phyloP scores from a whole-genome alignment of 2,329 filamentous ascomycete species.

The Ceratocystis colombiana region DNA sequence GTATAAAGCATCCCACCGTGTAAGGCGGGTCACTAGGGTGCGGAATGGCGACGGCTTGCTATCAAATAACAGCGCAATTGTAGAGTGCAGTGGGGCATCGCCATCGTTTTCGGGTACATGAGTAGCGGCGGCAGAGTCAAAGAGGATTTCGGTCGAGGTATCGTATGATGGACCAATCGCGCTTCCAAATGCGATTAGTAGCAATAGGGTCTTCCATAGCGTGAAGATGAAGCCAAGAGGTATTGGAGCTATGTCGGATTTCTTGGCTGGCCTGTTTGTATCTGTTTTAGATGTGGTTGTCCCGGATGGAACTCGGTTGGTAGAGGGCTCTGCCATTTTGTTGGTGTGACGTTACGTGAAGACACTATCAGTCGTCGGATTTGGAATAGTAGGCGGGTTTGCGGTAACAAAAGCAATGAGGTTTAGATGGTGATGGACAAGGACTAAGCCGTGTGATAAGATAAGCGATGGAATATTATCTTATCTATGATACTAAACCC shows the following conservation, averaged over 20 bases:
- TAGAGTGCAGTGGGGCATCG: conserved; percentile 21
- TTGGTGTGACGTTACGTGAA: background rate
- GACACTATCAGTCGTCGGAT: background rate
- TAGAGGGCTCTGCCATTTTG: background rate
- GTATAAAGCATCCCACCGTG: conserved; percentile 75
- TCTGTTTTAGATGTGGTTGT: background rate
- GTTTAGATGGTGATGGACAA: too few relatives aligned
- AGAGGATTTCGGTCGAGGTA: conserved; percentile 53
- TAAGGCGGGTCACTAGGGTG: conserved; percentile 46
- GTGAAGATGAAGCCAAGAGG: conserved; percentile 39
- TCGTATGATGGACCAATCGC: conserved; percentile 56
- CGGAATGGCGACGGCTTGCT: conserved; percentile 11
- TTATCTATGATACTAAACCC: background rate
- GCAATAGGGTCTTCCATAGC: conserved; percentile 56
- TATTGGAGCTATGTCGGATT: conserved; percentile 2
- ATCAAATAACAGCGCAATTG: conserved; percentile 28
- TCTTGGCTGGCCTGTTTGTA: background rate
- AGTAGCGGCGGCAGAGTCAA: conserved; percentile 34
- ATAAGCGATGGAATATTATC: background rate
- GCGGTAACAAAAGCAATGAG: background rate
- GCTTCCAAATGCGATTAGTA: conserved; percentile 48
- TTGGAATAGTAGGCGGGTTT: background rate
- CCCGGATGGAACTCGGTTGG: background rate
- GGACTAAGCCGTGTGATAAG: background rate
- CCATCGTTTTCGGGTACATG: conserved; percentile 29